These are phyloP conservation scores for Cyclaneusma minus DNA, from an alignment of 2,329 filamentous ascomycete species.

Conservation along the genomic window DNA sequence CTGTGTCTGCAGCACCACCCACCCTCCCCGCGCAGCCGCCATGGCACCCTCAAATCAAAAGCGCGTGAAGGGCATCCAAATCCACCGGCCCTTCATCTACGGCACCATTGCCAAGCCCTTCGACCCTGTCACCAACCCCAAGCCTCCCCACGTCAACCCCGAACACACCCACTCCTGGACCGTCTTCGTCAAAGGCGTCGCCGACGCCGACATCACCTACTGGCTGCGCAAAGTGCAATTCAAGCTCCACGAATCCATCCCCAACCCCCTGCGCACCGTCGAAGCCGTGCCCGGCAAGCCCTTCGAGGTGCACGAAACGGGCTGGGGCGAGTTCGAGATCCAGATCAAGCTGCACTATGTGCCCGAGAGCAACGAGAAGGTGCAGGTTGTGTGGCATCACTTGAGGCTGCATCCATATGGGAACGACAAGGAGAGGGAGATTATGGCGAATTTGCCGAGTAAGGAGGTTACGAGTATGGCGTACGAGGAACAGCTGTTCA, in stretches of 20 bases:
- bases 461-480: conserved; percentile 62
- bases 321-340: conserved; percentile 97
- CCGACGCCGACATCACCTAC: conserved; percentile 81
- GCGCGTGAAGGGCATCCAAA: conserved; percentile 49
- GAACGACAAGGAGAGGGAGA: conserved; percentile 51
- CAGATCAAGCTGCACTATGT: conserved; percentile 90
- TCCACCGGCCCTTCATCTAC: conserved; percentile 53
- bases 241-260: conserved; percentile 94
- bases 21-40: conserved; percentile 1
- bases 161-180: conserved; percentile 97
- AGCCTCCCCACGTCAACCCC: conserved; percentile 59
- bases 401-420: conserved; percentile 85
- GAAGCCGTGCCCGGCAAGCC: conserved; percentile 53
- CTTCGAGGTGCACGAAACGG: conserved; percentile 81
- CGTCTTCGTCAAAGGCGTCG: conserved; percentile 81
- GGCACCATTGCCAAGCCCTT: conserved; percentile 69
- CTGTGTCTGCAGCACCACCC: conserved; percentile 1
- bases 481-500: conserved; percentile 93
- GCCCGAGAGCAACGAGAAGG: conserved; percentile 77
- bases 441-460: conserved; percentile 39
- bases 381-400: conserved; percentile 88
- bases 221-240: conserved; percentile 97
- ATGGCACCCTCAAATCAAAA: conserved; percentile 44
- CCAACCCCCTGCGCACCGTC: conserved; percentile 74
- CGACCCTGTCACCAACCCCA: conserved; percentile 62